Evolutionary conservation across 495 filamentous ascomycete species (phyloP).

Genomic region (Neurospora tetraspora): DNA sequence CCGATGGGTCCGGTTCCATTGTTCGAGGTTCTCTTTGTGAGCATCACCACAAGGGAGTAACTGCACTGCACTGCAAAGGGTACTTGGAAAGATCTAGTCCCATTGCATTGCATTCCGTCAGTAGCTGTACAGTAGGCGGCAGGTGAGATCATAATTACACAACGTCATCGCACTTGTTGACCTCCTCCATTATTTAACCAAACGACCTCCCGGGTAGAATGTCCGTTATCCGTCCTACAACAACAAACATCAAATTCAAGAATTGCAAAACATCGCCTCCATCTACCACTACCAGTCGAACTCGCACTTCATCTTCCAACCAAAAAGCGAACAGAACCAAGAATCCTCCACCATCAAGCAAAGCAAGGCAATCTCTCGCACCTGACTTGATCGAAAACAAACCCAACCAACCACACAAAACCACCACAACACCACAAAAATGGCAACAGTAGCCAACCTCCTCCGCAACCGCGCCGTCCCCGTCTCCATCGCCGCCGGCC

Average conservation of each 20-base stretch:
- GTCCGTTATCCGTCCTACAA: background rate
- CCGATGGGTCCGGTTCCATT: background rate
- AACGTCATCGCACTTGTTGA: background rate
- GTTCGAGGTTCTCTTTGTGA: background rate
- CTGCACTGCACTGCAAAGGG: background rate
- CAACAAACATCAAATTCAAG: background rate
- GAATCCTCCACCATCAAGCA: background rate
- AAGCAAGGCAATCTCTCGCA: background rate
- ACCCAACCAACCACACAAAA: background rate
- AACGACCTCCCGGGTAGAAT: background rate
- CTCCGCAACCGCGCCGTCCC: constrained; percentile 12
- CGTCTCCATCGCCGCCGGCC: constrained; percentile 1
- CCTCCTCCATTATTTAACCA: background rate
- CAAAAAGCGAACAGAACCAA: background rate
- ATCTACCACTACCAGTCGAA: background rate
- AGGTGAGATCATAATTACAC: background rate
- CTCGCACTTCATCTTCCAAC: background rate
- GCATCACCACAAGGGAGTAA: background rate
- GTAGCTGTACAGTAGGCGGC: background rate
- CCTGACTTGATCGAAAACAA: background rate
- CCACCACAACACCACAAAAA: background rate
- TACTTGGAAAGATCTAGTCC: background rate
- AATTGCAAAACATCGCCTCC: background rate
- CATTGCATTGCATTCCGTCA: background rate
- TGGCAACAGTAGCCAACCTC: constrained; percentile 5